Base-by-base conservation (phyloP, 768 basidiomycete genomes). In the Mycena galericulata region DNA sequence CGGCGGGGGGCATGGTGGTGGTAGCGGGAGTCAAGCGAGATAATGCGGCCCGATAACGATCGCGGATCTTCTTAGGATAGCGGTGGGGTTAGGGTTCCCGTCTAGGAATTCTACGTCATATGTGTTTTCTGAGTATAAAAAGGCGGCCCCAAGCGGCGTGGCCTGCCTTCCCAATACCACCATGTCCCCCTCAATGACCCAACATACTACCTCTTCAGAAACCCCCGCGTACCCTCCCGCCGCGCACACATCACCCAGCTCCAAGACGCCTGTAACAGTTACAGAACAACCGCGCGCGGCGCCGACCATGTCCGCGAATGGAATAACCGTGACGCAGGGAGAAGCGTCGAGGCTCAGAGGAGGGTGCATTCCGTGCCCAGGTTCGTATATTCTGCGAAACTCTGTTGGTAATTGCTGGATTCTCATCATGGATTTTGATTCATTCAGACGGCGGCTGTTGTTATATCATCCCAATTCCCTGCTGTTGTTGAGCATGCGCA, bases 1-100 rank as follows among this genome's bases (percentile, higher is more conserved):
- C 86, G 57, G 80, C 70, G 32, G 85, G 83, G 17, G 88, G 72
- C 85, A 87, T 87, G 79, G 75, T n/a, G n/a, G n/a, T n/a, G n/a
- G n/a, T 82, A 46, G 73, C 65, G 46, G 64, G 65, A 34, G 49
- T 40, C 59, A 40, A 41, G 38, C 27, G 65, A 36, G 27, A 47
- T 32, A 54, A 68, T 62, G 27, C 71, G 46, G 41, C 14, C 15
- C 47, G 47, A 40, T 24, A 38, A 53, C n/a, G n/a, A n/a, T n/a
- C n/a, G n/a, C n/a, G n/a, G n/a, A n/a, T n/a, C n/a, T n/a, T n/a
- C n/a, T n/a, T 38, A 49, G 11, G 38, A 51, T 47, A 36, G 14
- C 27, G 27, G 18, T 55, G 32, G 36, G 51, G 54, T 41, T 55
- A 47, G 59, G 60, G 45, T 41, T 36, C 27, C n/a, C 40, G 9